Evolutionary conservation across 495 filamentous ascomycete species (phyloP).

Genomic region (Lasiosphaeria ovina): DNA sequence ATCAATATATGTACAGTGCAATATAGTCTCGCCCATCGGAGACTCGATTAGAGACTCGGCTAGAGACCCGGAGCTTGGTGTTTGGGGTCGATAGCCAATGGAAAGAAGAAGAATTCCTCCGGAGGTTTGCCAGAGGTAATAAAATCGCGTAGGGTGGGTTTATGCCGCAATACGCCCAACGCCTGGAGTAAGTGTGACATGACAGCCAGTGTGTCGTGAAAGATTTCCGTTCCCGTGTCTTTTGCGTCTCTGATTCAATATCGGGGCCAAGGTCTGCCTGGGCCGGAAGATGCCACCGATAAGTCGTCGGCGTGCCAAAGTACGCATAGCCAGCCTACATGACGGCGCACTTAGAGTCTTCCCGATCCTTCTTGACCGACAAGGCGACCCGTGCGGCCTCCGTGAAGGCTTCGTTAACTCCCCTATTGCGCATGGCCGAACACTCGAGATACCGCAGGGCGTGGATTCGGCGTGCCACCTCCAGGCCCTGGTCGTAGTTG

Average conservation of each 20-base stretch:
- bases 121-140: background rate
- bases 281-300: background rate
- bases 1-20: constrained; percentile 17
- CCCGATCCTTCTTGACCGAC: constrained; percentile 70
- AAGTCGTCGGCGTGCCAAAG: background rate
- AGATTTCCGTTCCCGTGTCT: background rate
- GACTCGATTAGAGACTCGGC: too few relatives aligned
- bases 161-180: constrained; percentile 13
- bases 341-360: constrained; percentile 53
- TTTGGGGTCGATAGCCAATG: background rate
- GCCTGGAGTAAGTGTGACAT: constrained; percentile 7
- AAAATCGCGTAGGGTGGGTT: constrained; percentile 3
- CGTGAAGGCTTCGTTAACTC: constrained; percentile 97
- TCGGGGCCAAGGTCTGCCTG: background rate
- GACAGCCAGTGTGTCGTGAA: background rate
- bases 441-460: constrained; percentile 96
- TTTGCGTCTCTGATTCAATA: background rate
- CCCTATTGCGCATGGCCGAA: constrained; percentile 94
- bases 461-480: constrained; percentile 85
- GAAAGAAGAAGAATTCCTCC: background rate
- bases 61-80: background rate
- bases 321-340: constrained; percentile 43
- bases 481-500: constrained; percentile 87
- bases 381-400: constrained; percentile 97
- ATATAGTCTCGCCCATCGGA: background rate